Evolutionary conservation across 1,139 yeast genomes (phyloP).

Genomic region (Pichia sp.): DNA sequence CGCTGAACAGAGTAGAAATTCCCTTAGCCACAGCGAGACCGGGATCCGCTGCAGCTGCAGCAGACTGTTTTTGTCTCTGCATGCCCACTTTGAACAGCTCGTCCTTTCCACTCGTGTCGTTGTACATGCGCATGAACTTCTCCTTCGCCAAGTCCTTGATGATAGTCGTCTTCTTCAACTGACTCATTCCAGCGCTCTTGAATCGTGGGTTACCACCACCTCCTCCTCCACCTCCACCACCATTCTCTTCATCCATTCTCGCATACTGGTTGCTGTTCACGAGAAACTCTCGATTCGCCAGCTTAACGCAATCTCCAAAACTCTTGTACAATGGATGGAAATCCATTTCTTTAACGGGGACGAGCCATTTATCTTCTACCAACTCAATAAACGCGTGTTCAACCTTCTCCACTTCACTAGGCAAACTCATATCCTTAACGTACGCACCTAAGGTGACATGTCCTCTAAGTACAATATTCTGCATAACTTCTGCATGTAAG

Average conservation of each 20-base stretch:
- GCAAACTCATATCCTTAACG: conserved; percentile 26
- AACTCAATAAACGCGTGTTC: conserved; percentile 30
- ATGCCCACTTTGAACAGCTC: conserved; percentile 8
- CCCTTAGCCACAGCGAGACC: conserved; percentile 20
- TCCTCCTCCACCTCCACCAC: too few relatives aligned
- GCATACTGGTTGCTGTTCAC: conserved; percentile 5
- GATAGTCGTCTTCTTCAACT: conserved; percentile 56
- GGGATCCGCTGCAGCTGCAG: too few relatives aligned
- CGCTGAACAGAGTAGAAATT: conserved; percentile 7
- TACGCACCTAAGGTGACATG: conserved; percentile 60
- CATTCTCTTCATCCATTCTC: conserved; percentile 1
- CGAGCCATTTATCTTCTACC: conserved; percentile 53
- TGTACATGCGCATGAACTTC: conserved; percentile 16
- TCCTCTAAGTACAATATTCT: conserved; percentile 59
- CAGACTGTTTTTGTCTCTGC: neutral
- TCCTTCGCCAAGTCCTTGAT: conserved; percentile 55
- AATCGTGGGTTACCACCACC: conserved; percentile 30
- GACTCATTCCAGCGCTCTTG: conserved; percentile 36
- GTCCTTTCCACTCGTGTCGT: conserved; percentile 23
- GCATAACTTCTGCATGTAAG: conserved; percentile 58
- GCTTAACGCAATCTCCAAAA: conserved; percentile 10
- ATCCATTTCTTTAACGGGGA: conserved; percentile 37
- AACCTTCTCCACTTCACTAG: conserved; percentile 25
- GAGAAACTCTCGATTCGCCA: conserved; percentile 11
- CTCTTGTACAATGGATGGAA: conserved; percentile 26